Percentiles rank a stretch among this genome's conserved stretches.
Evolutionary conservation across 768 basidiomycete genomes (phyloP).

Genomic region (Boletellus sp.): DNA sequence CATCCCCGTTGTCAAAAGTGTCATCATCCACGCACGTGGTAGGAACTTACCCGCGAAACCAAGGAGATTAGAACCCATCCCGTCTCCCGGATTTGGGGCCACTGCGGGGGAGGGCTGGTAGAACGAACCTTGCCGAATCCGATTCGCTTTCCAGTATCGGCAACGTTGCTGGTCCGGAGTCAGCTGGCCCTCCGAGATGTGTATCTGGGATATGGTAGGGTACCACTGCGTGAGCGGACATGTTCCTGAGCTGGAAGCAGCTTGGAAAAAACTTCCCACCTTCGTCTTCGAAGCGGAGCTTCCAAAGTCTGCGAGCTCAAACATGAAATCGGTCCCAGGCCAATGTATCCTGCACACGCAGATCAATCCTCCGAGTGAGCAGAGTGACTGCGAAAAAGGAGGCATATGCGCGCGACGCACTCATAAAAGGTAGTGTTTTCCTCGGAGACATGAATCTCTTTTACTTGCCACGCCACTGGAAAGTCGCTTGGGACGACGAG

Average conservation of each 20-base stretch:
- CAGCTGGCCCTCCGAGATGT: slow-evolving; percentile 24
- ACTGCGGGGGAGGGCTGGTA: slow-evolving; percentile 22
- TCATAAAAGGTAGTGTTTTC: slow-evolving; percentile 29
- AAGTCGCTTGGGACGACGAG: slow-evolving; percentile 25
- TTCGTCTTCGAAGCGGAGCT: slow-evolving; percentile 29
- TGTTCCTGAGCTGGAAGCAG: too few species aligned
- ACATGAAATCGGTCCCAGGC: slow-evolving; percentile 27
- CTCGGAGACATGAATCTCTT: slow-evolving; percentile 22
- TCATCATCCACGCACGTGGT: not conserved
- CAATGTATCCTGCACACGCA: slow-evolving; percentile 22
- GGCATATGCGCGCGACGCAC: slow-evolving; percentile 7
- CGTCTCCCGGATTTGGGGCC: slow-evolving; percentile 8
- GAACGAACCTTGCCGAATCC: slow-evolving; percentile 27
- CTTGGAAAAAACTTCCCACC: slow-evolving; percentile 12
- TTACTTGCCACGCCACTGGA: slow-evolving; percentile 27
- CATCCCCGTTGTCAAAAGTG: not conserved
- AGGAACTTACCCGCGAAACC: slow-evolving; percentile 20
- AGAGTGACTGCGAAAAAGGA: not conserved
- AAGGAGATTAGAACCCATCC: slow-evolving; percentile 16
- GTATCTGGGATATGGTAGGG: slow-evolving; percentile 11
- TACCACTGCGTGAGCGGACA: too few species aligned
- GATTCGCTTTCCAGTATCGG: slow-evolving; percentile 30
- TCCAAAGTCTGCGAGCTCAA: slow-evolving; percentile 25
- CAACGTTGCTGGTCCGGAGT: slow-evolving; percentile 24
- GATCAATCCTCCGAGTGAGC: too few species aligned